Conservation (phyloP, 352 stramenopile species). For the Phytophthora vignae region DNA sequence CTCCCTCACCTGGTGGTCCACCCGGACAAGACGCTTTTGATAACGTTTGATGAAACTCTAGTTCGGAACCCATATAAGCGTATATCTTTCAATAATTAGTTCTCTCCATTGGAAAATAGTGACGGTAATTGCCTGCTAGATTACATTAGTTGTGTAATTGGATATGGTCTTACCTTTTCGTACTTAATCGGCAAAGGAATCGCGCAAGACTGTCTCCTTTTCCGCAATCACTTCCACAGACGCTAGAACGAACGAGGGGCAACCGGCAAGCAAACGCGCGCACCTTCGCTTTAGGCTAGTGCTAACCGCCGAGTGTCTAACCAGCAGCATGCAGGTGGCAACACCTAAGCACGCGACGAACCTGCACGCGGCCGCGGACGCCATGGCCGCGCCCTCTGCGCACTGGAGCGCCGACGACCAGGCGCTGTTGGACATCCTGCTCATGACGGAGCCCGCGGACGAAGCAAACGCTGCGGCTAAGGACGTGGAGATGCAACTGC, state of each 20-base stretch:
- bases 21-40: no score
- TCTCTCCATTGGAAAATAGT: no score
- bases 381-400: background rate
- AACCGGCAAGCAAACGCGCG: background rate
- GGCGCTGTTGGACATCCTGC: slow-evolving; percentile 42
- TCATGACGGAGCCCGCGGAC: slow-evolving; percentile 25
- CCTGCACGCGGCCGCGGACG: background rate
- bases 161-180: background rate
- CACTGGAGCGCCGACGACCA: slow-evolving; percentile 49
- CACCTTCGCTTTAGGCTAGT: background rate
- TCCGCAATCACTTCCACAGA: background rate
- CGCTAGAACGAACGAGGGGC: background rate
- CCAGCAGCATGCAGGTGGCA: slow-evolving; percentile 33
- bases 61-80: no score
- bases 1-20: no score
- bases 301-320: background rate
- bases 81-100: no score
- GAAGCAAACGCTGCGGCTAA: slow-evolving; percentile 1
- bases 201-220: slow-evolving; percentile 1
- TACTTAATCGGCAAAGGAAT: background rate
- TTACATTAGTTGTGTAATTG: no score
- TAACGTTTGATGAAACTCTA: no score
- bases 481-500: slow-evolving; percentile 19
- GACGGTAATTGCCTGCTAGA: no score
- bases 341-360: slow-evolving; percentile 6